Base-by-base conservation (phyloP, 257 asterid species). In the Solanum lignicaule region DNA sequence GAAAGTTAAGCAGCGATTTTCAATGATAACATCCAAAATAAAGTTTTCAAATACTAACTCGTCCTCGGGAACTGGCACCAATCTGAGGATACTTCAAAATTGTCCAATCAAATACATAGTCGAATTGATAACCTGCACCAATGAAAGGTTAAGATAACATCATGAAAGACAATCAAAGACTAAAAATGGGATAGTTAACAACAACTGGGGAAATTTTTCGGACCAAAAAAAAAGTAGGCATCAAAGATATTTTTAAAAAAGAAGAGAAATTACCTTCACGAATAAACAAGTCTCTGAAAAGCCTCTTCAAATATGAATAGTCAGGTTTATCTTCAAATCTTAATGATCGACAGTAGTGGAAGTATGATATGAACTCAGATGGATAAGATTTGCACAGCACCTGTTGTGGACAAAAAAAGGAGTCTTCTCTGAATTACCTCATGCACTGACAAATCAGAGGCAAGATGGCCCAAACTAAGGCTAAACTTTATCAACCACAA, bases 81-180 rank as follows among this genome's bases (percentile, higher is more conserved):
- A 89, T 89, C 83, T 83, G 91, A 87, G 91, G 91, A 87, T 89
- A 89, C 83, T 87, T 89, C 85, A 87, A 71, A 82, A 89, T 89
- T 75, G 91, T 89, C 91, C 91, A 89, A 84, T 89, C 91, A 89
- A 89, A 89, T 16, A 89, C 91, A 87, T 89, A 89, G 84, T 89
- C 91, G 25, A 89, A 89, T 66, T 89, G 91, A 87, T 87, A 89
- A 62, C 91, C 91, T 89, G 88, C 43, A 46, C 73, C 69, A 48
- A 58, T 27, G 25, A 43, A 58, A 71, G 33, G 76, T 89, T 23
- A 60, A 11, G 84, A 73, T 58, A 58, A 62, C 43, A 46, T 16
- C n/a, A 13, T 23, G 25, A 9, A 79, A 43, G 14, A 27, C 32
- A 16, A 18, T 29, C 10, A 29, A 9, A 82, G 85, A 29, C 43